Base-by-base conservation (phyloP, 2,329 filamentous ascomycete genomes). In the Rhynchosporium secalis region DNA sequence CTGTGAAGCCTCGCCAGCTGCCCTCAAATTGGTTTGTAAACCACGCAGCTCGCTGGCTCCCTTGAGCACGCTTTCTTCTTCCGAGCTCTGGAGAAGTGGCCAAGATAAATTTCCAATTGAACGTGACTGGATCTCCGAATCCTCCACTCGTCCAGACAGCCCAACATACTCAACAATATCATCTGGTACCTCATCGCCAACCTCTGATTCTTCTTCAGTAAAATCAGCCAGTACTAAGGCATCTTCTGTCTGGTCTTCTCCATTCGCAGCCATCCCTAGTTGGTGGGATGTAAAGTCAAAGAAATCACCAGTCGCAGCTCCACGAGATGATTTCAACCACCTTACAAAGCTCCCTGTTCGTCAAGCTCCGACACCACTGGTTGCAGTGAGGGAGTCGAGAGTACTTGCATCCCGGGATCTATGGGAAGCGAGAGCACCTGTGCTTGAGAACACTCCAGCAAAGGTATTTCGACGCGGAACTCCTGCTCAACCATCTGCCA, bases 71-170 rank as follows among this genome's bases (percentile, higher is more conserved):
- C 46, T 74, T n/a, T 58, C 51, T 6, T 72, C 73, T 0, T 65
- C 40, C 12, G 64, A 65, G 43, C 67, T 74, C 8, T 74, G 72
- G 72, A 66, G 58, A 26, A 40, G 20, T 46, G 52, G 51, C 12
- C 40, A 57, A 10, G 26, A 62, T 6, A 58, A 58, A 43, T 28
- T 67, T n/a, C 40, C 58, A 8, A 40, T 63, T 52, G 70, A 71
- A 41, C 70, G 60, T 55, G 59, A 74, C 47, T 74, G 72, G 73
- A 71, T 74, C n/a, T 70, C 72, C 12, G 72, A 73, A 52, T 74
- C 73, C 7, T 72, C 72, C 10, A 62, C 71, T 9, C 65, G 71
- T 62, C 68, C 70, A 38, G 62, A 59, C 13, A 73, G 71, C 60
- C 73, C 72, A 12, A 71, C 69, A 26, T 70, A 69, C 55, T 72